A percentile compares a stretch with the other conserved stretches of the same genome.
Evolutionary conservation across 1,139 yeast genomes (phyloP).

Genomic region (Scheffersomyces segobiensis): DNA sequence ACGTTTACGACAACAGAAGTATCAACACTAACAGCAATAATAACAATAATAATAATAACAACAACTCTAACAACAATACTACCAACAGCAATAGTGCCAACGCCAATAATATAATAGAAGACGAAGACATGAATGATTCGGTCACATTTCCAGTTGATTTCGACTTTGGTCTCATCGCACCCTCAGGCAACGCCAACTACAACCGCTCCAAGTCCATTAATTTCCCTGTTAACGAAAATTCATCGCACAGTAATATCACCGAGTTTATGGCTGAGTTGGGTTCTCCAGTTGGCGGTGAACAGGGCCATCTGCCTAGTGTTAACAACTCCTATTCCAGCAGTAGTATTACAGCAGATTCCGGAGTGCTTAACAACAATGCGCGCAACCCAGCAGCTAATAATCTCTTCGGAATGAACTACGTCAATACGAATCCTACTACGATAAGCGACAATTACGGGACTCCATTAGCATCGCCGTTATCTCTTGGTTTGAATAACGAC

Average conservation of each 20-base stretch:
- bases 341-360: neutral
- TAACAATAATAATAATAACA: neutral
- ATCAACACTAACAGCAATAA: neutral
- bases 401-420: neutral
- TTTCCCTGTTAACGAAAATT: neutral
- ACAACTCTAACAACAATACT: neutral
- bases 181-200: conserved; percentile 2
- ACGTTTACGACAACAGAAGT: neutral
- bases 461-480: neutral
- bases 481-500: neutral
- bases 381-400: neutral
- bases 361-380: neutral
- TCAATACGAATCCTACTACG: neutral
- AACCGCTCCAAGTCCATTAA: neutral
- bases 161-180: conserved; percentile 27
- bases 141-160: conserved; percentile 28
- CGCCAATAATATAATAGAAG: neutral
- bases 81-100: neutral
- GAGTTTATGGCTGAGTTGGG: neutral
- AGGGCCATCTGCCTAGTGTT: neutral
- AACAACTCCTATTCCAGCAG: neutral
- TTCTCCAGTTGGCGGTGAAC: neutral
- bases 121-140: conserved; percentile 1
- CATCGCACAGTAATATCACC: neutral
- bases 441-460: neutral